A percentile compares a stretch with the other conserved stretches of the same genome.
Evolutionary conservation across 345 rosid species (phyloP).

Genomic region (Melaleuca alternifolia): DNA sequence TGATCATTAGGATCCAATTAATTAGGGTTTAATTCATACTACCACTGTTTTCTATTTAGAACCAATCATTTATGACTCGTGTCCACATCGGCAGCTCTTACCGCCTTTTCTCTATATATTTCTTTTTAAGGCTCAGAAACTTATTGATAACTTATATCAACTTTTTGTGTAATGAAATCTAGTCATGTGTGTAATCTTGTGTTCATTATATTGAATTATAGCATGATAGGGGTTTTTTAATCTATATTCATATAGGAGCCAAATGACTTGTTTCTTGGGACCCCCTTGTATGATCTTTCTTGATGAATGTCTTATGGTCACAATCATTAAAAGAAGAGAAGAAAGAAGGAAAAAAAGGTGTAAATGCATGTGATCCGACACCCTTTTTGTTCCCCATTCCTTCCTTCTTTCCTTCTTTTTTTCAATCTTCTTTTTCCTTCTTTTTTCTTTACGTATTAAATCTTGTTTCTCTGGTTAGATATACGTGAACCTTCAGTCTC

Average conservation of each 20-base stretch:
- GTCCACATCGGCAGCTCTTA: background rate
- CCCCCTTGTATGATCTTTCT: background rate
- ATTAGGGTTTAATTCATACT: background rate
- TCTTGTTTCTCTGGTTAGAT: background rate
- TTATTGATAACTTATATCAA: background rate
- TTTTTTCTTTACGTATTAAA: background rate
- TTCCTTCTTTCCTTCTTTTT: background rate
- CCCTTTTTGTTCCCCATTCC: slow-evolving; percentile 62
- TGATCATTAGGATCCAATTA: background rate
- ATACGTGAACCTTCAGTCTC: background rate
- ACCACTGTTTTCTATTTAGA: background rate
- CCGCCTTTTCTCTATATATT: too few species aligned
- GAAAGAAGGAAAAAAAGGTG: slow-evolving; percentile 26
- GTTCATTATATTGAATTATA: background rate
- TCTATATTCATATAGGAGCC: background rate
- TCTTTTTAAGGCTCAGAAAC: too few species aligned
- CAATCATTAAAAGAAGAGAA: slow-evolving; percentile 42
- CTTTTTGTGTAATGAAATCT: background rate
- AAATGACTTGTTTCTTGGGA: background rate
- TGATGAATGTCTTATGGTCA: background rate
- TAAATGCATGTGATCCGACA: slow-evolving; percentile 79
- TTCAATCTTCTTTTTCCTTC: background rate
- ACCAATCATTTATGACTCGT: background rate
- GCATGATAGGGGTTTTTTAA: background rate
- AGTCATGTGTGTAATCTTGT: background rate